Evolutionary conservation across 2,329 filamentous ascomycete genomes (phyloP).

Genomic region (Cucurbitaria berberidis): DNA sequence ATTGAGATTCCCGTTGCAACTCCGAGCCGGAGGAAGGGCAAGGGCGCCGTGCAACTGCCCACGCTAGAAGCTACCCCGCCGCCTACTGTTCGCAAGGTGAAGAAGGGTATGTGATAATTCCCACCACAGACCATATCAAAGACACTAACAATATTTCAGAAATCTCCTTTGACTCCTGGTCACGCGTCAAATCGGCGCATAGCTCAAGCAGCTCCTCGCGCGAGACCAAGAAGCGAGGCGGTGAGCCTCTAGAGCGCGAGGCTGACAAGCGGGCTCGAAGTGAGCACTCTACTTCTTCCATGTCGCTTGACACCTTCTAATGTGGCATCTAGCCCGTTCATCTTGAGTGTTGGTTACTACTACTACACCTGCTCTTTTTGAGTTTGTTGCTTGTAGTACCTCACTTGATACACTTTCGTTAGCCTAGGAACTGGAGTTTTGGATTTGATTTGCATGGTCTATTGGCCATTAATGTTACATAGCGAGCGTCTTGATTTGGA

Average conservation of each 20-base stretch:
- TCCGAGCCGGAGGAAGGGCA: slow-evolving; percentile 36
- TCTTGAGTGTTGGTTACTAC: slow-evolving; percentile 11
- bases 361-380: background rate
- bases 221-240: slow-evolving; percentile 46
- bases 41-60: slow-evolving; percentile 62
- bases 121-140: slow-evolving; percentile 19
- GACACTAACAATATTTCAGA: slow-evolving; percentile 22
- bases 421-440: background rate
- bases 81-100: slow-evolving; percentile 66
- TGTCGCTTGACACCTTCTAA: slow-evolving; percentile 38
- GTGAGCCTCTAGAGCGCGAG: slow-evolving; percentile 36
- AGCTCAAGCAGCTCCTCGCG: slow-evolving; percentile 46
- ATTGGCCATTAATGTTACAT: slow-evolving; percentile 17
- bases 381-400: slow-evolving; percentile 1
- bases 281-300: slow-evolving; percentile 34
- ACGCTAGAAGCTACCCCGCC: slow-evolving; percentile 54
- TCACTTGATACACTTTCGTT: background rate
- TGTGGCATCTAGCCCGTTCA: slow-evolving; percentile 22
- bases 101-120: slow-evolving; percentile 57
- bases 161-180: slow-evolving; percentile 68
- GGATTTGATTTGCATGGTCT: background rate
- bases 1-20: slow-evolving; percentile 51
- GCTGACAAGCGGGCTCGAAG: slow-evolving; percentile 42
- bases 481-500: slow-evolving; percentile 20
- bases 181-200: slow-evolving; percentile 63